A percentile compares a stretch with the other conserved stretches of the same genome.
These are phyloP conservation scores for Xerocomellus chrysenteron DNA, from an alignment of 768 basidiomycete genomes.

Conservation along the genomic window DNA sequence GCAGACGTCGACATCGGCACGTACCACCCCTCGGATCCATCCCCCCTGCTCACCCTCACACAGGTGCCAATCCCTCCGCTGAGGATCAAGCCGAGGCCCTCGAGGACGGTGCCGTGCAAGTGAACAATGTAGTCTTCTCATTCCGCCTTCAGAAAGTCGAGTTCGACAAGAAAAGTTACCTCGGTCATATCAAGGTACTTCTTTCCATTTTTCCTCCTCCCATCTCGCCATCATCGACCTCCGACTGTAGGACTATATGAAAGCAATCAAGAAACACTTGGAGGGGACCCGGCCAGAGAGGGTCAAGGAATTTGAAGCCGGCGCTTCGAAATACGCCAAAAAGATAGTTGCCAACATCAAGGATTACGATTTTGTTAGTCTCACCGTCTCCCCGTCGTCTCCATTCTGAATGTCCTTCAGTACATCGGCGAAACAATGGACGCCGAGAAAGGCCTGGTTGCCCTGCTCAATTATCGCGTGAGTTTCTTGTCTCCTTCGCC, in stretches of 20 bases:
- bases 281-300: slow-evolving; percentile 51
- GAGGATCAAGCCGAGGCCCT: slow-evolving; percentile 83
- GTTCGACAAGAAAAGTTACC: slow-evolving; percentile 91
- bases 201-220: not conserved
- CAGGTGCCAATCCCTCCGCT: slow-evolving; percentile 90
- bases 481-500: slow-evolving; percentile 21
- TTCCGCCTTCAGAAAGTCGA: slow-evolving; percentile 80
- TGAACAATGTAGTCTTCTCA: slow-evolving; percentile 91
- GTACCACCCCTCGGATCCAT: slow-evolving; percentile 11
- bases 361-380: slow-evolving; percentile 86
- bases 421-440: slow-evolving; percentile 75
- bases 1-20: slow-evolving; percentile 86
- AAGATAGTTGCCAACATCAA: slow-evolving; percentile 89
- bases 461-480: slow-evolving; percentile 90
- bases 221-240: not conserved
- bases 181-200: slow-evolving; percentile 73
- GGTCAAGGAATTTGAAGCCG: slow-evolving; percentile 78
- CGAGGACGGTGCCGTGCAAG: slow-evolving; percentile 70
- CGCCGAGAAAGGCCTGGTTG: slow-evolving; percentile 84
- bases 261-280: slow-evolving; percentile 74
- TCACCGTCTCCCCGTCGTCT: not conserved
- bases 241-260: slow-evolving; percentile 81
- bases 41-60: slow-evolving; percentile 4
- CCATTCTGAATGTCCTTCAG: slow-evolving; percentile 35
- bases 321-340: slow-evolving; percentile 75